These are phyloP conservation scores for Syncephalis plumigaleata DNA, from an alignment of 371 early-diverging fungal genomes.

Conservation along the genomic window DNA sequence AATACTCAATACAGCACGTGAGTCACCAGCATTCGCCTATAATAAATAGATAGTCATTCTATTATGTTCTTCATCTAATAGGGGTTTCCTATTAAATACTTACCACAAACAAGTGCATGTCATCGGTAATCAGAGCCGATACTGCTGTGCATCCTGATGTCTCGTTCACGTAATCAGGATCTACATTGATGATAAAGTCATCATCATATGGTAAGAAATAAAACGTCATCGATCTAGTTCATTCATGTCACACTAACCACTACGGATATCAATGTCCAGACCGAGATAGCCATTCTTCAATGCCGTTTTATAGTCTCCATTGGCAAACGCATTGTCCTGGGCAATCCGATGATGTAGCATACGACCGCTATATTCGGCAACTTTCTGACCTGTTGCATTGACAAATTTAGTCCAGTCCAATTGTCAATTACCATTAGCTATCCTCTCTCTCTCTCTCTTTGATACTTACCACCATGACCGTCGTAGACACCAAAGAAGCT, in stretches of 20 bases:
- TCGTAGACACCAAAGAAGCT: slow-evolving; percentile 93
- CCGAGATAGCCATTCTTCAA: slow-evolving; percentile 64
- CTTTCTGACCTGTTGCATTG: slow-evolving; percentile 28
- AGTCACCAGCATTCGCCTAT: slow-evolving; percentile 89
- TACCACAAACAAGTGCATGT: slow-evolving; percentile 22
- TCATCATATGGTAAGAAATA: neutral
- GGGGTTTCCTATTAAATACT: no score
- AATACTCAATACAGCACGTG: slow-evolving; percentile 65
- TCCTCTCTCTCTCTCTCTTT: neutral
- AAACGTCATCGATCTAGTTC: no score
- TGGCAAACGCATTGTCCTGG: slow-evolving; percentile 34
- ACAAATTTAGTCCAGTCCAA: neutral
- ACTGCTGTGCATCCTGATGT: slow-evolving; percentile 94
- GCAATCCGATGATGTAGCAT: slow-evolving; percentile 50
- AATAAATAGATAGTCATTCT: neutral
- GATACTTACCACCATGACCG: slow-evolving; percentile 77
- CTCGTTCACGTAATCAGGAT: slow-evolving; percentile 45
- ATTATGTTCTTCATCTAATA: slow-evolving; percentile 4
- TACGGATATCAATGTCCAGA: slow-evolving; percentile 58
- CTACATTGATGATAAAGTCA: slow-evolving; percentile 15
- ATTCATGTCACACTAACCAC: slow-evolving; percentile 23
- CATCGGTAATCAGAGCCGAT: slow-evolving; percentile 57
- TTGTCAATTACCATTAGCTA: neutral
- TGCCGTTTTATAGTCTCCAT: slow-evolving; percentile 41
- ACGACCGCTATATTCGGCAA: slow-evolving; percentile 74